phyloP scores from a whole-genome alignment of 2,329 filamentous ascomycete species.

The Epichloe elymi region DNA sequence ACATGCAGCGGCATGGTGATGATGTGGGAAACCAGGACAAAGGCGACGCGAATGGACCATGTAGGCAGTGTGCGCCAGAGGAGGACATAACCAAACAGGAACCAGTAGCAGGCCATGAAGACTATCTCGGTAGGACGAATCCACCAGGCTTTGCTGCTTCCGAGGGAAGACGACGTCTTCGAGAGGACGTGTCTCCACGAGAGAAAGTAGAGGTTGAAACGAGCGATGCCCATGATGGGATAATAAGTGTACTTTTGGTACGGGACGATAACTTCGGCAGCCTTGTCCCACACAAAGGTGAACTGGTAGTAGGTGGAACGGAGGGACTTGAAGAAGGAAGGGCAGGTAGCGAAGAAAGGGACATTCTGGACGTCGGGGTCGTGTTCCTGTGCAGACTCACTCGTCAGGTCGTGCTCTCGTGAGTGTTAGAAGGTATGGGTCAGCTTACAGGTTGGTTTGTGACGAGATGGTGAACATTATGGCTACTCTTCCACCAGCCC shows the following conservation, averaged over 20 bases:
- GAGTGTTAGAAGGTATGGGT: too few species aligned
- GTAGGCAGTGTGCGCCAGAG: conserved; percentile 47
- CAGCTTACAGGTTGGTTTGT: conserved; percentile 42
- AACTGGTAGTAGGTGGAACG: conserved; percentile 54
- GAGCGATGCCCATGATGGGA: conserved; percentile 51
- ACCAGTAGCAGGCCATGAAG: conserved; percentile 54
- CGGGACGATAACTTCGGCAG: conserved; percentile 43
- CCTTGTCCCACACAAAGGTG: conserved; percentile 48
- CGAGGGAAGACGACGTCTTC: conserved; percentile 40
- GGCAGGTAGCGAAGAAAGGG: conserved; percentile 54
- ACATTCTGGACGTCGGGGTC: conserved; percentile 53
- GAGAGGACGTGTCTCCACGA: conserved; percentile 53
- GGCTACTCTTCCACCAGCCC: conserved; percentile 57
- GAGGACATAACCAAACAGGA: conserved; percentile 53
- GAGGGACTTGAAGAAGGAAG: conserved; percentile 51
- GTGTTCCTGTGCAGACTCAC: conserved; percentile 27
- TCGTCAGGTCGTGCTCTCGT: not conserved
- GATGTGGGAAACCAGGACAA: conserved; percentile 51
- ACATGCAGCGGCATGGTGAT: conserved; percentile 56
- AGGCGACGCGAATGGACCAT: conserved; percentile 43
- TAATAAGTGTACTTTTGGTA: conserved; percentile 58
- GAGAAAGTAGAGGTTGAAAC: conserved; percentile 60
- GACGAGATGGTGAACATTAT: conserved; percentile 55
- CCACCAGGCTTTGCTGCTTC: conserved; percentile 47
- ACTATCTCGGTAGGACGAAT: conserved; percentile 52